phyloP scores from a whole-genome alignment of 2,329 filamentous ascomycete genomes.

The Cadophora sp. region DNA sequence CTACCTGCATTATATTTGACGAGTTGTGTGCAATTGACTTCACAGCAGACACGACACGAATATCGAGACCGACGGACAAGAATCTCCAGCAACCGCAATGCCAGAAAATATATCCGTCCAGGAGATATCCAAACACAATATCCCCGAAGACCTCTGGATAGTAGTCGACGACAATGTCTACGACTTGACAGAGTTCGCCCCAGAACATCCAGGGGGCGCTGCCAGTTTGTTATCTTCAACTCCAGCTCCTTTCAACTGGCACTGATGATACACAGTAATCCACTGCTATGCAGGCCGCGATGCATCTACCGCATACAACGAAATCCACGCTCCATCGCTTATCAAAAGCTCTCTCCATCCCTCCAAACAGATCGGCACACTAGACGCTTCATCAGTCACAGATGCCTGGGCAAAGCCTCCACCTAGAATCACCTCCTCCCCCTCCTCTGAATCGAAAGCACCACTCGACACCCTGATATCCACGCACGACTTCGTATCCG shows the following conservation, averaged over 20 bases:
- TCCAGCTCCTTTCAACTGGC: conserved; percentile 11
- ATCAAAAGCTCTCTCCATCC: conserved; percentile 51
- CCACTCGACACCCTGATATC: conserved; percentile 62
- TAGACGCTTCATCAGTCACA: conserved; percentile 56
- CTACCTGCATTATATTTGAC: background rate
- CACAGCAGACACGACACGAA: background rate
- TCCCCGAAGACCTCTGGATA: conserved; percentile 65
- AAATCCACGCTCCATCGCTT: conserved; percentile 57
- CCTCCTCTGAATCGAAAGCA: conserved; percentile 37
- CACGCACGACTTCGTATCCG: conserved; percentile 65
- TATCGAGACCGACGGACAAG: background rate
- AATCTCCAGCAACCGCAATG: conserved; percentile 27
- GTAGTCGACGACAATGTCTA: conserved; percentile 72
- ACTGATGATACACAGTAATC: conserved; percentile 49
- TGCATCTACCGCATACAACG: conserved; percentile 59
- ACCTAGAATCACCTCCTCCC: conserved; percentile 40
- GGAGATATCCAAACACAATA: conserved; percentile 57
- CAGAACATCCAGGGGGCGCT: conserved; percentile 67
- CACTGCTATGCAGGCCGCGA: conserved; percentile 59
- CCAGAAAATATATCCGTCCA: conserved; percentile 46
- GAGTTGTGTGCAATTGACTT: conserved; percentile 13
- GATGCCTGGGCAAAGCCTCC: conserved; percentile 54
- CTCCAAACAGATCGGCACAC: conserved; percentile 56
- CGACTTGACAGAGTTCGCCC: conserved; percentile 70
- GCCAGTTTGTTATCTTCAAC: conserved; percentile 50